phyloP scores from a whole-genome alignment of 108 stramenopile genomes.

The Cyclotella kingstonii region DNA sequence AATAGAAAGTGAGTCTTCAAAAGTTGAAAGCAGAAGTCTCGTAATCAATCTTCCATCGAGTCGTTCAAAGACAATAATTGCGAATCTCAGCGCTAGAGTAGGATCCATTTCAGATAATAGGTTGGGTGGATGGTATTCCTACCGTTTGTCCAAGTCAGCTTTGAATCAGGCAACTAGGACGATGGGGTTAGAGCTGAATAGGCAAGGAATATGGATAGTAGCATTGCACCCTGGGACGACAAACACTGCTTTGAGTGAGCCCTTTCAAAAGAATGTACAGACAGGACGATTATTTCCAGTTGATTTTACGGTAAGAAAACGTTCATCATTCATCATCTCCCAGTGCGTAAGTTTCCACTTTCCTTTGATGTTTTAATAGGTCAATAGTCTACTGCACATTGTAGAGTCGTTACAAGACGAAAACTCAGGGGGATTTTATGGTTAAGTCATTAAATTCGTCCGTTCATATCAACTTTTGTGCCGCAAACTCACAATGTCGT shows the following conservation, averaged over 20 bases:
- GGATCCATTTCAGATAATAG: slow-evolving; percentile 90
- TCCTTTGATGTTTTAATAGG: background rate
- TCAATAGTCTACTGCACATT: slow-evolving; percentile 17
- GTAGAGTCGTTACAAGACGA: slow-evolving; percentile 23
- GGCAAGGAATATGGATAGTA: slow-evolving; percentile 63
- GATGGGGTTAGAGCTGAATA: slow-evolving; percentile 72
- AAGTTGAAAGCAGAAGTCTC: background rate
- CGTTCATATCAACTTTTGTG: background rate
- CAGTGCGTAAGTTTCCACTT: background rate
- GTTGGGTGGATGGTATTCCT: slow-evolving; percentile 92
- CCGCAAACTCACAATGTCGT: background rate
- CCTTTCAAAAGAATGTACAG: slow-evolving; percentile 84
- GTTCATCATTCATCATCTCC: background rate
- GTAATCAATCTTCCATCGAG: slow-evolving; percentile 9
- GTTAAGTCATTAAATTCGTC: slow-evolving; percentile 1
- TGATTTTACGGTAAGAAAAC: slow-evolving; percentile 31
- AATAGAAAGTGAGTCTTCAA: background rate
- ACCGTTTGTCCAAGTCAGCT: slow-evolving; percentile 87
- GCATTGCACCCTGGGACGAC: slow-evolving; percentile 94
- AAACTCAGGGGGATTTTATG: slow-evolving; percentile 30
- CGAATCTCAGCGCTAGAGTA: slow-evolving; percentile 86
- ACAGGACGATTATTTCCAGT: slow-evolving; percentile 75
- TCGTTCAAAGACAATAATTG: slow-evolving; percentile 60
- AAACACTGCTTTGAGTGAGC: slow-evolving; percentile 84
- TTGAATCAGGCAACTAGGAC: slow-evolving; percentile 87